A percentile compares a stretch with the other conserved stretches of the same genome.
phyloP scores from a whole-genome alignment of 2,329 filamentous ascomycete genomes.

The Pseudogymnoascus sp. region DNA sequence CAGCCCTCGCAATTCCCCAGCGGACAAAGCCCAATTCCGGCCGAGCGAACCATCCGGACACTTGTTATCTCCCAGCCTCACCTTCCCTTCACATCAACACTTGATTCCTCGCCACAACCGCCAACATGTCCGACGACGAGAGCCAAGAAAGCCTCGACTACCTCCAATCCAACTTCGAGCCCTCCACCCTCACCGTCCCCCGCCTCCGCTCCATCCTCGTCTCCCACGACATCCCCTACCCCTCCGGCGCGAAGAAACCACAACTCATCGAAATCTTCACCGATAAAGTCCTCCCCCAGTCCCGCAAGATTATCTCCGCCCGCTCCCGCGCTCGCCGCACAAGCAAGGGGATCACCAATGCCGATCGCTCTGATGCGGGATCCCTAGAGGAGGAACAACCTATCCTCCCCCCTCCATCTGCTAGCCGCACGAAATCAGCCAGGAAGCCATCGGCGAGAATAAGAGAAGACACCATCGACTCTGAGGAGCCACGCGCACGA shows the following conservation, averaged over 20 bases:
- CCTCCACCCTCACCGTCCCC: constrained; percentile 73
- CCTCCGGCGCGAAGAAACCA: constrained; percentile 82
- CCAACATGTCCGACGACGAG: background rate
- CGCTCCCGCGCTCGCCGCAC: constrained; percentile 75
- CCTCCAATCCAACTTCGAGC: constrained; percentile 78
- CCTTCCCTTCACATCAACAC: background rate
- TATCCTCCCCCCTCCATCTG: constrained; percentile 39
- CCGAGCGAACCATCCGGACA: background rate
- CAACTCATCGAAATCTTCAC: constrained; percentile 81
- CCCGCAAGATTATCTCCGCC: constrained; percentile 64
- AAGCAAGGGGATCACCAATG: constrained; percentile 72
- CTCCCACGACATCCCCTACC: constrained; percentile 76
- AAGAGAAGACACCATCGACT: constrained; percentile 42
- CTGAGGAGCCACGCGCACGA: constrained; percentile 33
- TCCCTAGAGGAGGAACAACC: constrained; percentile 51
- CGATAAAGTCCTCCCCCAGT: constrained; percentile 67
- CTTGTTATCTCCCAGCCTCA: background rate
- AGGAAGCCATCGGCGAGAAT: constrained; percentile 45
- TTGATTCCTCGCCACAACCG: background rate
- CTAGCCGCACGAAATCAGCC: constrained; percentile 45
- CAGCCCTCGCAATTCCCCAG: background rate
- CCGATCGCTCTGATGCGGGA: constrained; percentile 54
- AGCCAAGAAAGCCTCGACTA: constrained; percentile 59
- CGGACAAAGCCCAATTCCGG: background rate
- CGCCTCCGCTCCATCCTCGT: constrained; percentile 86